Percentiles rank a stretch among this genome's conserved stretches.
Evolutionary conservation across 352 stramenopile genomes (phyloP).

Genomic region (Peronospora tabacina): DNA sequence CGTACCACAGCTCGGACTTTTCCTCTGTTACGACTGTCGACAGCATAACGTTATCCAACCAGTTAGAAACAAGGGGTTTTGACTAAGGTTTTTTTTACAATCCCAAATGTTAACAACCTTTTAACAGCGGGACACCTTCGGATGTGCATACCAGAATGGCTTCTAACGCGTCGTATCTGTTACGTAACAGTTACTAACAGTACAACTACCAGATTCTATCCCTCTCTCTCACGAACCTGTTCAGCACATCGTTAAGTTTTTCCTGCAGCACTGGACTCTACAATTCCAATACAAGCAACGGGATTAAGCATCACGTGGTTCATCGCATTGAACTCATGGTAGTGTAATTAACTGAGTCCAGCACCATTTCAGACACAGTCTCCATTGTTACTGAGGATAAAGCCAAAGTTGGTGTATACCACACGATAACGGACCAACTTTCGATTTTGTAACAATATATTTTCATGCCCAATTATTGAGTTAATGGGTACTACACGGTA

Average conservation of each 20-base stretch:
- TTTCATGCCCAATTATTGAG: too few relatives aligned
- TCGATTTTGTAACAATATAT: too few relatives aligned
- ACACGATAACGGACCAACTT: not conserved
- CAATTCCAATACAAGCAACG: not conserved
- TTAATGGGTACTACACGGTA: too few relatives aligned
- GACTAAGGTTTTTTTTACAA: not conserved
- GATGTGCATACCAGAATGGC: constrained; percentile 76
- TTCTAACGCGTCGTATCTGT: constrained; percentile 64
- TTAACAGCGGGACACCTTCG: constrained; percentile 65
- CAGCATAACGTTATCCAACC: not conserved
- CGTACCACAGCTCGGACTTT: constrained; percentile 39
- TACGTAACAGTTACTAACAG: not conserved
- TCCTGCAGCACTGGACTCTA: constrained; percentile 57
- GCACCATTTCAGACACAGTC: constrained; percentile 27
- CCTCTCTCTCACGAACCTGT: constrained; percentile 23
- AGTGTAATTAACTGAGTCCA: not conserved
- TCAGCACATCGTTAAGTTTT: constrained; percentile 54
- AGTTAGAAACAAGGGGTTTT: too few relatives aligned
- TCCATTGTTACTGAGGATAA: constrained; percentile 18
- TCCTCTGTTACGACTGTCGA: constrained; percentile 41
- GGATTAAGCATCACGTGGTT: not conserved
- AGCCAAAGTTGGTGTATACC: not conserved
- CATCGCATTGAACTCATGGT: not conserved
- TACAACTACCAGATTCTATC: not conserved
- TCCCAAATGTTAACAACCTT: constrained; percentile 33